These are phyloP conservation scores for Saitoella complicata DNA, from an alignment of 805 yeast species.

Conservation along the genomic window DNA sequence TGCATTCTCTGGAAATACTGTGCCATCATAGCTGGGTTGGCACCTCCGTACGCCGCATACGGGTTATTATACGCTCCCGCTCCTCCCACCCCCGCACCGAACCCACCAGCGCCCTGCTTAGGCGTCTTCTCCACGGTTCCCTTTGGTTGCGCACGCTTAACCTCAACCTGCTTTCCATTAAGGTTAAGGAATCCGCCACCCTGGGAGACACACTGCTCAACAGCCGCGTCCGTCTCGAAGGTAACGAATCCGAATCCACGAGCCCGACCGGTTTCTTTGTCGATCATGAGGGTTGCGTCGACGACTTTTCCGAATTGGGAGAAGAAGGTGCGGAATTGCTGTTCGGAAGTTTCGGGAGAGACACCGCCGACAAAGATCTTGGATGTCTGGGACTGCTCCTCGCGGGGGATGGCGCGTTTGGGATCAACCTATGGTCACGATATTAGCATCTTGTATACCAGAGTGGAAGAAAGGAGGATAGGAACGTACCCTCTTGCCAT, in stretches of 20 bases:
- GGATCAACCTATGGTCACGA: slow-evolving; percentile 50
- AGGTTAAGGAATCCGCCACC: slow-evolving; percentile 48
- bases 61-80: slow-evolving; percentile 4
- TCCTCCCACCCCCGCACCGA: slow-evolving; percentile 2
- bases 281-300: slow-evolving; percentile 94
- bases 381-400: slow-evolving; percentile 92
- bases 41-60: slow-evolving; percentile 15
- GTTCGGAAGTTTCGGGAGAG: slow-evolving; percentile 82
- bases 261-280: slow-evolving; percentile 90
- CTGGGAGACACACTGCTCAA: slow-evolving; percentile 70
- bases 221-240: slow-evolving; percentile 86
- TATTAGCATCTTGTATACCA: no score
- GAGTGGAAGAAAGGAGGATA: background rate
- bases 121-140: slow-evolving; percentile 13
- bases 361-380: slow-evolving; percentile 96
- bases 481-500: slow-evolving; percentile 52
- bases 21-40: slow-evolving; percentile 28
- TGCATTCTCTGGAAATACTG: slow-evolving; percentile 29
- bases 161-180: slow-evolving; percentile 48
- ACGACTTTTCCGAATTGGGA: slow-evolving; percentile 78
- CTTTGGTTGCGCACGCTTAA: slow-evolving; percentile 30
- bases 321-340: slow-evolving; percentile 74
- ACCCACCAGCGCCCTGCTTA: slow-evolving; percentile 1
- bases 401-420: slow-evolving; percentile 91
- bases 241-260: slow-evolving; percentile 97